A percentile compares a stretch with the other conserved stretches of the same genome.
Conservation (phyloP, 2,329 filamentous ascomycete genomes). For the Colletotrichum sp. region DNA sequence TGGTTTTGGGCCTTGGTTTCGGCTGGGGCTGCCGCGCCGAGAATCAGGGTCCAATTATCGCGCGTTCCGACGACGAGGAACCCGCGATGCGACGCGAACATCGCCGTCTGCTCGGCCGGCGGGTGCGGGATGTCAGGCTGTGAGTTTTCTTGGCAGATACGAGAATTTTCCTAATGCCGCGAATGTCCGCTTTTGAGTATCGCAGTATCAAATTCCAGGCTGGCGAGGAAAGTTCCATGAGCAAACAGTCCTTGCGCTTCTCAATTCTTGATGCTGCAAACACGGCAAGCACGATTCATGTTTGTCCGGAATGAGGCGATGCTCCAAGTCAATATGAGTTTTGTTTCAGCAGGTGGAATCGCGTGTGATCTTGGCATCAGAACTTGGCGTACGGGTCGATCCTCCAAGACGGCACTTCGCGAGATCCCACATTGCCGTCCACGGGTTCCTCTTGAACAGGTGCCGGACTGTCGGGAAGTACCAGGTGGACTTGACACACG, state of each 20-base stretch:
- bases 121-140: neutral
- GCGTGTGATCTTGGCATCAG: neutral
- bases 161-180: neutral
- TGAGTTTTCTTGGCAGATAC: neutral
- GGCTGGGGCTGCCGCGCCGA: neutral
- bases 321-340: neutral
- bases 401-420: neutral
- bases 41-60: neutral
- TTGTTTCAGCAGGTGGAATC: neutral
- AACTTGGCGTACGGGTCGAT: neutral
- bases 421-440: neutral
- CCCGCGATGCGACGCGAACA: neutral
- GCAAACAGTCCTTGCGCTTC: accelerated
- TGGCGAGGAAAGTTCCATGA: neutral
- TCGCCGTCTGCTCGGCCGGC: neutral
- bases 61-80: neutral
- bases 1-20: neutral
- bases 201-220: neutral
- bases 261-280: neutral
- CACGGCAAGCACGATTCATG: neutral
- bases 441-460: neutral
- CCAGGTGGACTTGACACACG: accelerated
- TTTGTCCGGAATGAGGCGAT: neutral
- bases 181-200: neutral
- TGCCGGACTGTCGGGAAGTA: neutral